Conservation (phyloP, 1,284 basidiomycete species). For the Apiotrichum mycotoxinovorans region DNA sequence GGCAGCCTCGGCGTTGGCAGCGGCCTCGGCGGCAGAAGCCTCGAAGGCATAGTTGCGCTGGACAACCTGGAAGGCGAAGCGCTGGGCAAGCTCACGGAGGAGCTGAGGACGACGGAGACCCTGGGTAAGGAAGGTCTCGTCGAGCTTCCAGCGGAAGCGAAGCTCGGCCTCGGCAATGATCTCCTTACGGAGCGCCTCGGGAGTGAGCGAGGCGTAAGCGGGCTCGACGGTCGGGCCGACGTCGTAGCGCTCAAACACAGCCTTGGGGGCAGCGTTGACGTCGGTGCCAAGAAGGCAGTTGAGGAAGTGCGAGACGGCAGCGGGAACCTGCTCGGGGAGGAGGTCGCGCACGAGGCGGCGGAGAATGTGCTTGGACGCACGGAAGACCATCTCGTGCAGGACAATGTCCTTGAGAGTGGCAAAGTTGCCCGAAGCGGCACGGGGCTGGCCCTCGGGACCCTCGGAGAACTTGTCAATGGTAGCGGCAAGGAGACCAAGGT, state of each 20-base stretch:
- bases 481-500: slow-evolving; percentile 54
- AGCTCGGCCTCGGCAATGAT: slow-evolving; percentile 50
- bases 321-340: slow-evolving; percentile 47
- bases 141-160: slow-evolving; percentile 55
- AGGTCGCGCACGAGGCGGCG: slow-evolving; percentile 49
- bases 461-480: slow-evolving; percentile 50
- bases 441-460: slow-evolving; percentile 30
- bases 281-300: slow-evolving; percentile 57
- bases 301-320: slow-evolving; percentile 56
- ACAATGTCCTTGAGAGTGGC: slow-evolving; percentile 47
- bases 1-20: slow-evolving; percentile 24
- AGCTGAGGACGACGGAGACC: slow-evolving; percentile 51
- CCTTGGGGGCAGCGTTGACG: slow-evolving; percentile 50
- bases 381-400: slow-evolving; percentile 57
- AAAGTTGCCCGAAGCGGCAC: slow-evolving; percentile 39
- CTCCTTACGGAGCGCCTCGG: slow-evolving; percentile 50
- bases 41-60: slow-evolving; percentile 54
- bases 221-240: slow-evolving; percentile 35
- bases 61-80: slow-evolving; percentile 56
- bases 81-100: slow-evolving; percentile 55
- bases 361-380: slow-evolving; percentile 56
- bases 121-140: slow-evolving; percentile 45
- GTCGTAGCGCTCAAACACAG: slow-evolving; percentile 46
- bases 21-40: slow-evolving; percentile 24
- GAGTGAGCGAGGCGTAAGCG: slow-evolving; percentile 53